Evolutionary conservation across 176 grass and related monocot species (phyloP).

Genomic region (Ensete glaucum): DNA sequence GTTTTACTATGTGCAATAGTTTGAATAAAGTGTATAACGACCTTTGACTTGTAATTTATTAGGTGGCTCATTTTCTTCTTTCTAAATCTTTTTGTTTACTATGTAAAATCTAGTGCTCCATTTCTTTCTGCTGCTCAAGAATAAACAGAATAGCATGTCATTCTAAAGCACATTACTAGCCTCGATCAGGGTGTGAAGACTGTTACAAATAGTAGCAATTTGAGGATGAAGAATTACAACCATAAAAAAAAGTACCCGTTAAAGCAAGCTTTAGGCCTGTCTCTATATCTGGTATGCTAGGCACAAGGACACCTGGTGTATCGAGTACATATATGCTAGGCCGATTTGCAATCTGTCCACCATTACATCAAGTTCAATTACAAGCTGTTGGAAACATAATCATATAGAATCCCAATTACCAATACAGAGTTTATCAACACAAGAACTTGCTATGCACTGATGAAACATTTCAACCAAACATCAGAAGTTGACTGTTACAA

Average conservation of each 20-base stretch:
- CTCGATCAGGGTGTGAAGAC: background rate
- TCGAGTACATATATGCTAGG: slow-evolving; percentile 98
- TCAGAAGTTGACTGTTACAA: background rate
- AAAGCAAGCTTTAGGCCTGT: slow-evolving; percentile 89
- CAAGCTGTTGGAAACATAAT: slow-evolving; percentile 1
- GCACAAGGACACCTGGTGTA: slow-evolving; percentile 89
- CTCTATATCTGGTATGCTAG: slow-evolving; percentile 90
- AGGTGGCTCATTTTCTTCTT: too few relatives aligned
- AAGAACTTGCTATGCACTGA: slow-evolving; percentile 9
- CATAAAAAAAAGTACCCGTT: slow-evolving; percentile 43
- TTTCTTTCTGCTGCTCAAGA: too few relatives aligned
- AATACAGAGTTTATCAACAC: background rate
- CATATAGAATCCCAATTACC: background rate
- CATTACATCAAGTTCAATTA: slow-evolving; percentile 22
- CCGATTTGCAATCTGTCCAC: slow-evolving; percentile 73
- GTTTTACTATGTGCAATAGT: too few relatives aligned
- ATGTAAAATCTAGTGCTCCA: too few relatives aligned
- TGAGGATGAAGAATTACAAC: background rate
- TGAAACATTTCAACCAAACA: background rate
- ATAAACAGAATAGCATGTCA: too few relatives aligned
- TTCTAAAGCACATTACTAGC: too few relatives aligned
- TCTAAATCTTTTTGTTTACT: too few relatives aligned
- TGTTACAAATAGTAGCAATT: background rate
- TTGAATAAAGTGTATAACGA: too few relatives aligned
- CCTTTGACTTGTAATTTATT: too few relatives aligned